Percentiles rank a stretch among this genome's conserved stretches.
These are phyloP conservation scores for Penicillium bovifimosum DNA, from an alignment of 495 filamentous ascomycete genomes.

Conservation along the genomic window DNA sequence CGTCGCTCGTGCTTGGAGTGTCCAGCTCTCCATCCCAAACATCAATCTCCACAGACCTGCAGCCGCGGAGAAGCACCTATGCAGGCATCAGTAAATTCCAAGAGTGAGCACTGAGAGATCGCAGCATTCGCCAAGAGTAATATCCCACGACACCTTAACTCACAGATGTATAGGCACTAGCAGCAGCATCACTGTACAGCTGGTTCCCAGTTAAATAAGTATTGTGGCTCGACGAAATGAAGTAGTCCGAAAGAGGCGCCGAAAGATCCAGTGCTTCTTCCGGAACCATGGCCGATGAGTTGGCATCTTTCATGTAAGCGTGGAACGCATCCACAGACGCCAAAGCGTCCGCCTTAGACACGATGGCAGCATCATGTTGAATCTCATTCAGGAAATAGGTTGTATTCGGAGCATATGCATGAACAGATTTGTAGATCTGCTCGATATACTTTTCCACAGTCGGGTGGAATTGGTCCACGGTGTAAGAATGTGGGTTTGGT, in stretches of 20 bases:
- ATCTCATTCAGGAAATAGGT: conserved; percentile 23
- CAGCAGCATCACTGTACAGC: conserved; percentile 74
- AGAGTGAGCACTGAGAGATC: too few relatives aligned
- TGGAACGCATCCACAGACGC: conserved; percentile 47
- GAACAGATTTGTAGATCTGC: conserved; percentile 29
- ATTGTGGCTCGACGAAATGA: conserved; percentile 89
- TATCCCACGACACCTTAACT: conserved; percentile 17
- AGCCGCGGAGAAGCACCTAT: conserved; percentile 69
- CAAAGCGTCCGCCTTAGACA: conserved; percentile 14
- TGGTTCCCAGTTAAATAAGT: conserved; percentile 93
- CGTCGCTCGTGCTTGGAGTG: conserved; percentile 26
- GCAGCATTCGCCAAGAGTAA: background rate
- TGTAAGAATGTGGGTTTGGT: background rate
- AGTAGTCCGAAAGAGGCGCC: conserved; percentile 79
- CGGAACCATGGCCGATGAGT: conserved; percentile 39
- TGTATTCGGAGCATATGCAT: conserved; percentile 3
- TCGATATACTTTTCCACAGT: conserved; percentile 27
- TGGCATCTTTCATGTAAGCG: conserved; percentile 54
- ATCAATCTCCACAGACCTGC: conserved; percentile 91
- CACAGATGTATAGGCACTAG: conserved; percentile 78
- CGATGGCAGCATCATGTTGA: conserved; percentile 16
- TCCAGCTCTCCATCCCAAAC: conserved; percentile 79
- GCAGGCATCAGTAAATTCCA: background rate
- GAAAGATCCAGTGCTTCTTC: conserved; percentile 44
- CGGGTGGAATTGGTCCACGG: conserved; percentile 23